Evolutionary conservation across 257 asterid species (phyloP).

Genomic region (Fraxinus anomala): DNA sequence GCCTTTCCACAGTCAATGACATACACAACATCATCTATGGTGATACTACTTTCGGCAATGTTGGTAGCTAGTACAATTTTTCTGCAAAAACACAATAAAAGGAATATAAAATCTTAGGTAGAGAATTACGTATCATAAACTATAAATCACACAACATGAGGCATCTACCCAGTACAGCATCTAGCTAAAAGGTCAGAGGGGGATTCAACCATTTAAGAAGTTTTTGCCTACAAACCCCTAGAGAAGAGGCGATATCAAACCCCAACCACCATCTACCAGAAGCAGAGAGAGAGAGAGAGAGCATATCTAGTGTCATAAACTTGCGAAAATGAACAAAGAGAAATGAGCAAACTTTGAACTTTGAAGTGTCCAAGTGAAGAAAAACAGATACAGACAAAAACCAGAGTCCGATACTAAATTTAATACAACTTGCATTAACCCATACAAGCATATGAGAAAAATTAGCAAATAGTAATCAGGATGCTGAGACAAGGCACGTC

Average conservation of each 20-base stretch:
- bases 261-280: slow-evolving; percentile 6
- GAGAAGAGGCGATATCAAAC: not conserved
- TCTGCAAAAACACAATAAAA: slow-evolving; percentile 48
- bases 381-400: not conserved
- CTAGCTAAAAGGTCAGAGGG: slow-evolving; percentile 14
- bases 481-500: not conserved
- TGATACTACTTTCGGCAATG: slow-evolving; percentile 97
- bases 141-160: slow-evolving; percentile 13
- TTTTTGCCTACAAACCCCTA: not conserved
- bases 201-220: slow-evolving; percentile 16
- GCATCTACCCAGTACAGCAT: slow-evolving; percentile 13
- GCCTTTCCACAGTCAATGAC: slow-evolving; percentile 98
- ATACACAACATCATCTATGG: slow-evolving; percentile 94
- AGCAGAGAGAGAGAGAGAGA: not conserved
- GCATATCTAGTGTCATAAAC: not conserved
- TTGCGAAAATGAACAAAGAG: not conserved
- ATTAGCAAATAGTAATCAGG: not conserved
- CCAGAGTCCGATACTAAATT: not conserved
- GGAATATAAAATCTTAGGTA: not conserved
- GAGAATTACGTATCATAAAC: slow-evolving; percentile 5
- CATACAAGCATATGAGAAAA: not conserved
- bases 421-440: not conserved
- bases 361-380: not conserved
- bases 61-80: slow-evolving; percentile 95
- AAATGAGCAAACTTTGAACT: not conserved